Evolutionary conservation across 495 filamentous ascomycete genomes (phyloP), one percentile per base, ranked within the genome.

Genomic region (Chaetomium fimeti): DNA sequence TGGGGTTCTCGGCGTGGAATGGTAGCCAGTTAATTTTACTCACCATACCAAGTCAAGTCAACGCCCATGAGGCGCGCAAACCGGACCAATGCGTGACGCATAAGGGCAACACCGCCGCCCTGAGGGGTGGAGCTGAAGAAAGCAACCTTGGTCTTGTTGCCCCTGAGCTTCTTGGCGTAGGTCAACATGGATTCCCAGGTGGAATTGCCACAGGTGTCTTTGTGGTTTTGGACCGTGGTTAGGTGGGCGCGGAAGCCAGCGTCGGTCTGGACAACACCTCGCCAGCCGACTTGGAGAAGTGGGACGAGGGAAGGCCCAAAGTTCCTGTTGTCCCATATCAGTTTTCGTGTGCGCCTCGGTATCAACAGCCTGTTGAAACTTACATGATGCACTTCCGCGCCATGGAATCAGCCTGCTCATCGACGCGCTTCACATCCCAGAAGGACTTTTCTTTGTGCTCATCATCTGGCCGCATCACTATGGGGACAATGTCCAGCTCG

Each of bases 61-160:
- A 91, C 86, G 2, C 87, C 88, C 57, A 92, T 60, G 5, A 83
- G 73, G 66, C 84, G 79, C n/a, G 87, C 83, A 62, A 93, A 90
- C 51, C 92, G 81, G 32, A 92, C 82, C 25, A 94, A 80, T 18
- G 92, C 89, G 76, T 95, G 92, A 51, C 91, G 82, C 92, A 96
- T 96, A 42, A 95, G 79, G 9, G 91, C 90, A 24, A 96, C 91
- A 27, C 91, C 92, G 61, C 92, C 92, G 25, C 92, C 91, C 71
- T 95, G 90, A 1, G 92, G 91, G 1, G 92, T 94, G 47, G 86
- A 85, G 68, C 87, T 91, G 81, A 95, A 95, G 78, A 92, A 94
- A 0, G 91, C 91, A 69, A 94, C 83, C 68, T 87, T 89, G 55
- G 86, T 79, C 40, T 88, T 86, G 47, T 84, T 78, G 57, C 82